A percentile compares a stretch with the other conserved stretches of the same genome.
Evolutionary conservation across 2,329 filamentous ascomycete species (phyloP).

Genomic region (Fusarium sp.): DNA sequence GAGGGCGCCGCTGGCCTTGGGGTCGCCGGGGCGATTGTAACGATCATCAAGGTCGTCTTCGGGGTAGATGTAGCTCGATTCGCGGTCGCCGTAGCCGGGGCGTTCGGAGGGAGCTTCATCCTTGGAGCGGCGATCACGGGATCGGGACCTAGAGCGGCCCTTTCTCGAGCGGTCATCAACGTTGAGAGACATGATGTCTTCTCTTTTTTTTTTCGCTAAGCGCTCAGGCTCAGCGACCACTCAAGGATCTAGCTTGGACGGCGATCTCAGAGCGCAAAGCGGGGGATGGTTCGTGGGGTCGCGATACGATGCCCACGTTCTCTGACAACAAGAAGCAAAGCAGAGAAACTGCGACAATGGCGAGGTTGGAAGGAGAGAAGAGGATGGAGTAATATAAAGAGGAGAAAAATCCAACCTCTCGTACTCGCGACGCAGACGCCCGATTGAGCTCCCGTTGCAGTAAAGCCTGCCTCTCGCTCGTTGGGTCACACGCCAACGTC

Average conservation of each 20-base stretch:
- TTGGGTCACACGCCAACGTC: conserved; percentile 9
- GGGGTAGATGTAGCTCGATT: conserved; percentile 56
- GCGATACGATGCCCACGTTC: not conserved
- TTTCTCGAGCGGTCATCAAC: conserved; percentile 59
- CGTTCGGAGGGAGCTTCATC: conserved; percentile 47
- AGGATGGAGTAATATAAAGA: conserved; percentile 8
- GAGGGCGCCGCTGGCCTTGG: conserved; percentile 48
- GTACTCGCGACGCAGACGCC: conserved; percentile 12
- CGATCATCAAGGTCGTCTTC: conserved; percentile 57
- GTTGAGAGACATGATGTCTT: conserved; percentile 61
- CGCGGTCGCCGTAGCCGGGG: conserved; percentile 53
- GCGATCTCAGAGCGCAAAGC: conserved; percentile 9
- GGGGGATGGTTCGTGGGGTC: conserved; percentile 21
- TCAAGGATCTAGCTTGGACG: conserved; percentile 15
- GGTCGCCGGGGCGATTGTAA: conserved; percentile 49
- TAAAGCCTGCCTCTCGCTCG: not conserved
- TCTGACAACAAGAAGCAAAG: not conserved
- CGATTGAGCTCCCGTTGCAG: conserved; percentile 12
- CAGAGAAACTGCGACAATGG: not conserved
- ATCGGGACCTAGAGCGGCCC: conserved; percentile 61
- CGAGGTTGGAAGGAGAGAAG: not conserved
- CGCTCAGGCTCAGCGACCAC: conserved; percentile 11
- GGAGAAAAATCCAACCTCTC: conserved; percentile 2
- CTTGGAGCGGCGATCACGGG: conserved; percentile 51
- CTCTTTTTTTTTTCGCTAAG: not conserved